A percentile compares a stretch with the other conserved stretches of the same genome.
Evolutionary conservation across 495 filamentous ascomycete species (phyloP).

Genomic region (Neurospora terricola): DNA sequence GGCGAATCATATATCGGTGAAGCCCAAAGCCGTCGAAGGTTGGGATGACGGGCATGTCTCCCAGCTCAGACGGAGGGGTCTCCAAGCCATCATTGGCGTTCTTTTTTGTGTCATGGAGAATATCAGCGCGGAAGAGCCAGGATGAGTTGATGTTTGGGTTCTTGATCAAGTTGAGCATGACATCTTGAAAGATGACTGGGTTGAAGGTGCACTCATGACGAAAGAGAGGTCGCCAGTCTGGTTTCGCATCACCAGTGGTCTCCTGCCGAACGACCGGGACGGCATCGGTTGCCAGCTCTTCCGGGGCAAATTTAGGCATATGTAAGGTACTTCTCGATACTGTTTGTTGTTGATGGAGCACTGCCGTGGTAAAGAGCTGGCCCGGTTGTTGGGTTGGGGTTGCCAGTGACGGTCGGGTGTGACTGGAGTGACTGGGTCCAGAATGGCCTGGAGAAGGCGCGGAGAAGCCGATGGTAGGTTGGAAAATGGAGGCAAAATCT

Average conservation of each 20-base stretch:
- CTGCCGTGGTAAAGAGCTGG: not conserved
- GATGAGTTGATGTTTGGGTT: constrained; percentile 84
- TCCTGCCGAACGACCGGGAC: constrained; percentile 13
- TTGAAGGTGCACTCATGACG: constrained; percentile 47
- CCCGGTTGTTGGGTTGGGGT: not conserved
- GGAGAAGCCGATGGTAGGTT: not conserved
- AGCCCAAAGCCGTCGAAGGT: constrained; percentile 19
- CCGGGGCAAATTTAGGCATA: constrained; percentile 11
- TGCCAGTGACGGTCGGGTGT: not conserved
- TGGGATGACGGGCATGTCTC: constrained; percentile 1
- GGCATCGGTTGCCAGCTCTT: constrained; percentile 24
- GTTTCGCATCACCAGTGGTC: constrained; percentile 10
- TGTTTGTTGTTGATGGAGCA: not conserved
- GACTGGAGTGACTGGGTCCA: not conserved
- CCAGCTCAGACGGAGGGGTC: constrained; percentile 8
- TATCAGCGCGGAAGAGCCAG: constrained; percentile 79
- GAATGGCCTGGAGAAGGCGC: not conserved
- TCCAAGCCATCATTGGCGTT: not conserved
- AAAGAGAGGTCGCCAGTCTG: constrained; percentile 40
- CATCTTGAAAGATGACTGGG: constrained; percentile 46
- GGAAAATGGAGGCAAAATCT: not conserved
- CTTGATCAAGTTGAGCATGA: constrained; percentile 62
- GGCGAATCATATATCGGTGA: constrained; percentile 49
- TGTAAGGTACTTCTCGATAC: not conserved
- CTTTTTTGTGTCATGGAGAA: constrained; percentile 42